These are phyloP conservation scores for Russula ochroleuca DNA, from an alignment of 768 basidiomycete genomes.

Conservation along the genomic window DNA sequence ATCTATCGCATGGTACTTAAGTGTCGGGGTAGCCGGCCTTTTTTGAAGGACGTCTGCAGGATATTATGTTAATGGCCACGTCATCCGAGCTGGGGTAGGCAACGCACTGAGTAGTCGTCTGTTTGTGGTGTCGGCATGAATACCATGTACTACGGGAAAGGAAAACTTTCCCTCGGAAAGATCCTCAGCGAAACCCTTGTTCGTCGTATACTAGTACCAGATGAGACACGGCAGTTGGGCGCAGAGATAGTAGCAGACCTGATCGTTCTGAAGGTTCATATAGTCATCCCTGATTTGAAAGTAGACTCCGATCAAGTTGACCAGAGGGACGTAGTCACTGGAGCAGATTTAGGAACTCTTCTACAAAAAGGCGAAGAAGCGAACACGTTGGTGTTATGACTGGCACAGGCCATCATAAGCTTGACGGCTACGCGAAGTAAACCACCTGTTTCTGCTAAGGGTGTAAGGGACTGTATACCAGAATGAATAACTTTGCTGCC, in stretches of 20 bases:
- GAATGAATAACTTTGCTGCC: neutral
- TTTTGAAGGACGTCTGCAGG: conserved; percentile 84
- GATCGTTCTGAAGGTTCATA: conserved; percentile 86
- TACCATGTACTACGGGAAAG: conserved; percentile 89
- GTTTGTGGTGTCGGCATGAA: conserved; percentile 72
- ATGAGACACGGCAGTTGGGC: neutral
- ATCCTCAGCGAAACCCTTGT: conserved; percentile 90
- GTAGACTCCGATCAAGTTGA: conserved; percentile 90
- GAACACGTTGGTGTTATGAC: conserved; percentile 56
- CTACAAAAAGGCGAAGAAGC: conserved; percentile 24
- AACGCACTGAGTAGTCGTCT: conserved; percentile 77
- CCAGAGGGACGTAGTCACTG: conserved; percentile 87
- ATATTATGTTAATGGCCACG: neutral
- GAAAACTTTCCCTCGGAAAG: conserved; percentile 97
- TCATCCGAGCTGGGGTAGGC: neutral
- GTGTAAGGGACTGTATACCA: neutral
- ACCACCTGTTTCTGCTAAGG: conserved; percentile 80
- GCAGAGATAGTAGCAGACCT: conserved; percentile 45
- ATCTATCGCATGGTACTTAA: conserved; percentile 74
- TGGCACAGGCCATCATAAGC: conserved; percentile 90
- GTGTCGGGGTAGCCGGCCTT: conserved; percentile 64
- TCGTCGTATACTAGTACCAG: conserved; percentile 62
- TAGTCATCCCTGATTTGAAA: conserved; percentile 98
- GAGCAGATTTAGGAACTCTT: neutral
- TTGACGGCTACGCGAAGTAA: conserved; percentile 89